Percentiles rank a stretch among this genome's conserved stretches.
These are phyloP conservation scores for Prunus campanulata DNA, from an alignment of 306 rosid genomes.

Conservation along the genomic window DNA sequence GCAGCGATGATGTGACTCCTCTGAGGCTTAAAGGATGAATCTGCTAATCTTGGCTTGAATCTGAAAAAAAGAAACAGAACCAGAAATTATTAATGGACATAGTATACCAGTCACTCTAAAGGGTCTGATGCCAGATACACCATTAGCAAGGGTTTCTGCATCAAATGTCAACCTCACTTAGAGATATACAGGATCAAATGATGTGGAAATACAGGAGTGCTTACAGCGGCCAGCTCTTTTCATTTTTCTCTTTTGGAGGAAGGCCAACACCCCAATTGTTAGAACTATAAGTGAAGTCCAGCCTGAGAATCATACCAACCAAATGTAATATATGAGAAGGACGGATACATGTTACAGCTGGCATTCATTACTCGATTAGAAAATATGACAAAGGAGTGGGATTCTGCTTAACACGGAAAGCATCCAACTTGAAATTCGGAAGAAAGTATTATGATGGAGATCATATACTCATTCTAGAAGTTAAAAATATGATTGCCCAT, in stretches of 20 bases:
- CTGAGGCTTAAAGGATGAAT: constrained; percentile 83
- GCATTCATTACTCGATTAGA: neutral
- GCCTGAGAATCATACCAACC: constrained; percentile 45
- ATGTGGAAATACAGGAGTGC: constrained; percentile 25
- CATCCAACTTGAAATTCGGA: neutral
- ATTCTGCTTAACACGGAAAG: neutral
- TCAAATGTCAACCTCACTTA: constrained; percentile 8
- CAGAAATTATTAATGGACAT: constrained; percentile 17
- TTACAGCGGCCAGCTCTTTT: constrained; percentile 81
- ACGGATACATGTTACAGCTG: neutral
- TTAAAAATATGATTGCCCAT: neutral
- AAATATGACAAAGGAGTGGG: neutral
- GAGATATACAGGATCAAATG: constrained; percentile 4
- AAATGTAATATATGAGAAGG: constrained; percentile 13
- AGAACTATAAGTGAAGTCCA: constrained; percentile 75
- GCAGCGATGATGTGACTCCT: constrained; percentile 56
- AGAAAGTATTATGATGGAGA: neutral
- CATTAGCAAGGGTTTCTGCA: constrained; percentile 10
- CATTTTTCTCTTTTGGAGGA: constrained; percentile 87
- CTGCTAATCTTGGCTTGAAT: constrained; percentile 81
- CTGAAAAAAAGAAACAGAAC: constrained; percentile 38
- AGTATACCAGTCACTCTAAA: constrained; percentile 6
- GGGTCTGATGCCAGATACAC: constrained; percentile 4
- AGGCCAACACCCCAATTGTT: constrained; percentile 97
- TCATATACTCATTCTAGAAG: constrained; percentile 1